These are phyloP conservation scores for Ophiorrhiza pumila DNA, from an alignment of 257 asterid genomes.

Conservation along the genomic window DNA sequence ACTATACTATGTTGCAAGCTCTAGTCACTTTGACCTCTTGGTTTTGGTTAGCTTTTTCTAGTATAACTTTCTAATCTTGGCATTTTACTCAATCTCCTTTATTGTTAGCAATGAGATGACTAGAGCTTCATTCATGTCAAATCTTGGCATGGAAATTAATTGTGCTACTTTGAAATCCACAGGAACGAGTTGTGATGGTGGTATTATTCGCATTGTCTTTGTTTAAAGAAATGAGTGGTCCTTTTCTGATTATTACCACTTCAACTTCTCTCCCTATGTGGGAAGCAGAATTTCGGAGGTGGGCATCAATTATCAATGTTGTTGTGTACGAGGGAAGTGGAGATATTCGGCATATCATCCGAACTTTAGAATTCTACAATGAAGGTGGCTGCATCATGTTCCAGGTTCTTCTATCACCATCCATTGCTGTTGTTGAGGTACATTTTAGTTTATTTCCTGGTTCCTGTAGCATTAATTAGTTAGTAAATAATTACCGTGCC, in stretches of 20 bases:
- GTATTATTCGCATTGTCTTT: slow-evolving; percentile 25
- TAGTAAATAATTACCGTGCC: not conserved
- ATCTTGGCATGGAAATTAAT: not conserved
- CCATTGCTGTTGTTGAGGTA: slow-evolving; percentile 29
- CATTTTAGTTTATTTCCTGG: not conserved
- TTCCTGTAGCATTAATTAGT: slow-evolving; percentile 2
- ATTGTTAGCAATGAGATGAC: not conserved
- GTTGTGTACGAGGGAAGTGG: slow-evolving; percentile 26
- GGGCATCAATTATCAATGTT: slow-evolving; percentile 18
- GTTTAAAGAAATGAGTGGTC: slow-evolving; percentile 16
- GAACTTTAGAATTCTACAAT: slow-evolving; percentile 27
- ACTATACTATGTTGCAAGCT: not conserved
- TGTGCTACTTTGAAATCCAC: slow-evolving; percentile 1
- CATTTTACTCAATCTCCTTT: not conserved
- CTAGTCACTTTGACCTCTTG: not conserved
- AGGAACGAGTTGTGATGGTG: slow-evolving; percentile 30
- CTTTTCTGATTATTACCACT: slow-evolving; percentile 30
- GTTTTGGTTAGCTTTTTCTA: not conserved
- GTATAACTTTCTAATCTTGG: not conserved
- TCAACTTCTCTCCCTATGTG: slow-evolving; percentile 21
- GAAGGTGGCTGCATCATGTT: slow-evolving; percentile 30
- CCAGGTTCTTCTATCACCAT: slow-evolving; percentile 30
- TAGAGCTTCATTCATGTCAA: not conserved
- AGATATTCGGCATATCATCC: slow-evolving; percentile 23
- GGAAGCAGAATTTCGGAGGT: slow-evolving; percentile 34